Evolutionary conservation across 2,329 filamentous ascomycete genomes (phyloP).

Genomic region (Fusarium sp.): DNA sequence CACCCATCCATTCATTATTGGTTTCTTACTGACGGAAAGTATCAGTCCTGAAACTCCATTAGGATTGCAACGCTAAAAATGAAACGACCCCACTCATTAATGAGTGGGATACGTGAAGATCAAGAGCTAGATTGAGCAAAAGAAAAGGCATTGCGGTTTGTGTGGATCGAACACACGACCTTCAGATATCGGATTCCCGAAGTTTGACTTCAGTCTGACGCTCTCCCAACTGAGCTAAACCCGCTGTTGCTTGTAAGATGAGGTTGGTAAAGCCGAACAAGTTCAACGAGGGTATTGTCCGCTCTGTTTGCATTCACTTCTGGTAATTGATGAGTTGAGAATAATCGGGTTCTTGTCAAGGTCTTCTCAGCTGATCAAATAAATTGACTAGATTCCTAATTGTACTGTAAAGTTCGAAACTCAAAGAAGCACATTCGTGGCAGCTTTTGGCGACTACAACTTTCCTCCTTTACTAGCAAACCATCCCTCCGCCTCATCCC

Average conservation of each 20-base stretch:
- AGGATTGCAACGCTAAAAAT: conserved; percentile 2
- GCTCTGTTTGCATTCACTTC: neutral
- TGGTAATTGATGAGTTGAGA: neutral
- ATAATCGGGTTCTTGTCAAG: neutral
- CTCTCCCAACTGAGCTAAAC: conserved; percentile 51
- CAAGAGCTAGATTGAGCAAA: neutral
- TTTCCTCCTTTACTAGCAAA: conserved; percentile 47
- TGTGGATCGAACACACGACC: conserved; percentile 50
- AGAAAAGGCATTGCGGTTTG: conserved; percentile 41
- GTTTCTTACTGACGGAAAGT: neutral
- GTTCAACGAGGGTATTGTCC: accelerated
- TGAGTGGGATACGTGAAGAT: neutral
- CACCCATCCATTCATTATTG: neutral
- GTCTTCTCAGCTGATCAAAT: neutral
- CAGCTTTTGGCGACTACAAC: conserved; percentile 4
- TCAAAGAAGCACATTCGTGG: neutral
- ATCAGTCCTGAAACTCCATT: neutral
- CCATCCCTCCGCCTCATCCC: conserved; percentile 52
- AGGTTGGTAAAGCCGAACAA: accelerated
- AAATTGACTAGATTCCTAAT: neutral
- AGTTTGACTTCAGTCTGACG: conserved; percentile 44
- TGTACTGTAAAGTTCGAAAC: neutral
- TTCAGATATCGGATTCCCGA: conserved; percentile 46
- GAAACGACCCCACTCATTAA: neutral
- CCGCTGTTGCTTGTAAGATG: conserved; percentile 19